Evolutionary conservation across 257 asterid species (phyloP), one percentile per base, ranked within the genome.

Genomic region (Henckelia pumila): DNA sequence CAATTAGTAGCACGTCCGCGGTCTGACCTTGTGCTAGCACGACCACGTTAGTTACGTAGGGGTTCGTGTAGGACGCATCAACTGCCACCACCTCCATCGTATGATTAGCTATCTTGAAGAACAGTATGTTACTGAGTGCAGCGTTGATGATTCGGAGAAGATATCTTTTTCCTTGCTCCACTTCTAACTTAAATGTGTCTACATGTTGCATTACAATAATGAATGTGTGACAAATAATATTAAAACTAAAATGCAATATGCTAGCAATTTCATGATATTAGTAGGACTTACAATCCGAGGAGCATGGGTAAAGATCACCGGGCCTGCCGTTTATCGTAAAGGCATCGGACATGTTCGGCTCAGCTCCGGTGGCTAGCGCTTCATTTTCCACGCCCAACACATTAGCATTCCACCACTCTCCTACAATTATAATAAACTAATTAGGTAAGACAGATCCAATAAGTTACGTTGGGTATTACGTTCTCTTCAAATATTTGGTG

Each of bases 81-180:
- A 81, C 79, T 0, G 83, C 83, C 0, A 89, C 96, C 0, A 89
- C 90, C 0, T 77, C 84, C 60, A 89, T 26, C 6, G 79, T 79
- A 71, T 89, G 96, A 8, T 83, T 72, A 5, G 92, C 96, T 44
- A 89, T 79, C 58, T 87, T 87, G 84, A 81, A 89, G 49, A 85
- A 89, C 0, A 81, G 4, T 35, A 35, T 35, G 47, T 4, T 35
- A 35, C 10, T 35, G 17, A 35, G 47, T 35, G 16, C 47, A 76
- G 91, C 95, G 59, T 89, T 89, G 88, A 89, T 75, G 47, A 87
- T 83, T 0, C 96, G 89, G 3, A 89, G 80, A 33, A 89, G 90
- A 66, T 89, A 89, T 0, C 89, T 85, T 58, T 78, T 58, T 78
- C 95, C 96, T 0, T 20, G 69, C 19, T 67, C 73, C 52, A 89